These are phyloP conservation scores for Boletus rubescentipes DNA, from an alignment of 768 basidiomycete genomes.

Conservation along the genomic window DNA sequence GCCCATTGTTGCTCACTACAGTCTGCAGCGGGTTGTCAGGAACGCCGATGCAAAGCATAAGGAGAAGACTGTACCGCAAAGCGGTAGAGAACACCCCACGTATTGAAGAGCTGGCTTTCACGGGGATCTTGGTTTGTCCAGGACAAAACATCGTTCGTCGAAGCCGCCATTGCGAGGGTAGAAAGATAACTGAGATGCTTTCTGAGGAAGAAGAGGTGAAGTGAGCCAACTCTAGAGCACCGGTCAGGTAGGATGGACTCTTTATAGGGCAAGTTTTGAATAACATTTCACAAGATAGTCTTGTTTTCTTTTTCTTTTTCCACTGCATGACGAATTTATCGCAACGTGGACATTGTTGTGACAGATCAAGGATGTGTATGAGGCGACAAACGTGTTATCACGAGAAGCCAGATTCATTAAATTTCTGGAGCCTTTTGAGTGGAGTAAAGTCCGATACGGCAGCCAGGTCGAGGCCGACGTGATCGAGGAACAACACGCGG, in stretches of 20 bases:
- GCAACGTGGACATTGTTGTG: slow-evolving; percentile 74
- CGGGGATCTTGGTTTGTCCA: slow-evolving; percentile 89
- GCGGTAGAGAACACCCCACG: slow-evolving; percentile 78
- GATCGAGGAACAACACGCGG: slow-evolving; percentile 74
- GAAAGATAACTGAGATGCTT: slow-evolving; percentile 33
- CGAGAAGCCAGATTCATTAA: slow-evolving; percentile 65
- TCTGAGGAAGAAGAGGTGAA: slow-evolving; percentile 33
- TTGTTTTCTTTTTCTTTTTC: slow-evolving; percentile 37
- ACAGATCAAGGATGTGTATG: slow-evolving; percentile 70
- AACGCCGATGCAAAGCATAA: slow-evolving; percentile 15
- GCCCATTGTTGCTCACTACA: slow-evolving; percentile 56
- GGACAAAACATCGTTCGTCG: slow-evolving; percentile 69
- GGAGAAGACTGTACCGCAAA: slow-evolving; percentile 56
- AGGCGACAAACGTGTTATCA: slow-evolving; percentile 67
- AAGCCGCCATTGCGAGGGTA: slow-evolving; percentile 46
- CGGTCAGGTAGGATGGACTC: slow-evolving; percentile 24
- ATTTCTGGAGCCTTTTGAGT: slow-evolving; percentile 59
- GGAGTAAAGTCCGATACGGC: slow-evolving; percentile 64
- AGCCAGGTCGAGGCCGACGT: slow-evolving; percentile 53
- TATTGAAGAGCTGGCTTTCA: slow-evolving; percentile 79
- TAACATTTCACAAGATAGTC: slow-evolving; percentile 46
- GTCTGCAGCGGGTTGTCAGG: slow-evolving; percentile 50
- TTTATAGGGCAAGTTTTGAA: slow-evolving; percentile 55
- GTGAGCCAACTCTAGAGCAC: slow-evolving; percentile 24
- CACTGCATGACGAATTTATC: slow-evolving; percentile 53